Conservation (phyloP, 768 basidiomycete genomes). For the Leccinellum rugosiceps region DNA sequence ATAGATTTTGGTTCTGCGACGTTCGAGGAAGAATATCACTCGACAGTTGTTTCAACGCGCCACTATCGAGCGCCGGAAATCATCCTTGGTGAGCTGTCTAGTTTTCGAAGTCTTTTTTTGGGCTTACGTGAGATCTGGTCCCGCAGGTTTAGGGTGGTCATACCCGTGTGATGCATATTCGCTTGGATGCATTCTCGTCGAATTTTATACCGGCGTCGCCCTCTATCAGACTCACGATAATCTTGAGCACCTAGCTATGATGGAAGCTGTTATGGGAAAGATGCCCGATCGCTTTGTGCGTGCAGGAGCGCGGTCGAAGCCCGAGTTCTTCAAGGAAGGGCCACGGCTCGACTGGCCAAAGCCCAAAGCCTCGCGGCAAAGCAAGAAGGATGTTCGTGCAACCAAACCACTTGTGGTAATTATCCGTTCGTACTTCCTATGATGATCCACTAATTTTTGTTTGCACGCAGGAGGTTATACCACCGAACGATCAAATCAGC, state of each 20-base stretch:
- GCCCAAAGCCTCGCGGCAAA: slow-evolving; percentile 81
- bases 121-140: slow-evolving; percentile 7
- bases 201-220: slow-evolving; percentile 96
- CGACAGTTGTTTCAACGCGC: slow-evolving; percentile 94
- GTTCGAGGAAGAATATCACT: slow-evolving; percentile 97
- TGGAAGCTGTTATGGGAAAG: slow-evolving; percentile 99
- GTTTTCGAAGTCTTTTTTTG: slow-evolving; percentile 13
- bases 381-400: slow-evolving; percentile 89
- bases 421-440: slow-evolving; percentile 22
- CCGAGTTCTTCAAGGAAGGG: slow-evolving; percentile 91
- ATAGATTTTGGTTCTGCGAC: slow-evolving; percentile 99
- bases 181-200: slow-evolving; percentile 96
- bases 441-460: background rate
- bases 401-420: slow-evolving; percentile 73
- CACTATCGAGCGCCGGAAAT: slow-evolving; percentile 99
- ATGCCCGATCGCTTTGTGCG: slow-evolving; percentile 88
- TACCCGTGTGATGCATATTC: slow-evolving; percentile 99
- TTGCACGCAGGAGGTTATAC: slow-evolving; percentile 72
- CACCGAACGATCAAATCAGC: slow-evolving; percentile 69
- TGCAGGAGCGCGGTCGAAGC: slow-evolving; percentile 72
- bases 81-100: slow-evolving; percentile 74
- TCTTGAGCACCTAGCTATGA: slow-evolving; percentile 98
- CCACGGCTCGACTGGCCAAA: slow-evolving; percentile 90
- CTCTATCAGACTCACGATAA: slow-evolving; percentile 99
- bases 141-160: slow-evolving; percentile 92